Conservation (phyloP, 2,329 filamentous ascomycete species). For the Aspergillus latus region DNA sequence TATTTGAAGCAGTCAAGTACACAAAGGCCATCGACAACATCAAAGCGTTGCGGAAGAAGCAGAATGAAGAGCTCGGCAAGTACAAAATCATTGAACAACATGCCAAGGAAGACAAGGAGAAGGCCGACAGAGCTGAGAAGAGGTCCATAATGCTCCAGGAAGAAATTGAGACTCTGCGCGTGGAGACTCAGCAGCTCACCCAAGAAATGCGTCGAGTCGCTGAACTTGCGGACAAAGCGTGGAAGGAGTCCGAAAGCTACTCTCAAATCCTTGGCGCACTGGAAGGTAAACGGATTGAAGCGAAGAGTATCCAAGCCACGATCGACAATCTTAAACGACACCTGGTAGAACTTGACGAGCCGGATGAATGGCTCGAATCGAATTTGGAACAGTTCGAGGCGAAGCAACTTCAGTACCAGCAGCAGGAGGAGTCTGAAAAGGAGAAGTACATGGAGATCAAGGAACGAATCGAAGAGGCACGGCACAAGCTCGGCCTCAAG, state of each 20-base stretch:
- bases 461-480: conserved; percentile 49
- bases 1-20: conserved; percentile 96
- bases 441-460: conserved; percentile 65
- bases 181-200: conserved; percentile 61
- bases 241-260: conserved; percentile 71
- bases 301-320: conserved; percentile 67
- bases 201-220: conserved; percentile 45
- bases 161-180: conserved; percentile 59
- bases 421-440: conserved; percentile 64
- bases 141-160: conserved; percentile 63
- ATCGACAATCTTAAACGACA: conserved; percentile 69
- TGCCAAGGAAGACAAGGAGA: conserved; percentile 80
- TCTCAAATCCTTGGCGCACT: conserved; percentile 73
- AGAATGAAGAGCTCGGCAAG: conserved; percentile 71
- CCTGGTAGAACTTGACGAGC: conserved; percentile 74
- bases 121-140: conserved; percentile 70
- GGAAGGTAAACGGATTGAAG: conserved; percentile 72
- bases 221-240: conserved; percentile 63
- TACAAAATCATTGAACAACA: conserved; percentile 74
- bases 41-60: conserved; percentile 78
- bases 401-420: conserved; percentile 64
- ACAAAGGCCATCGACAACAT: conserved; percentile 97
- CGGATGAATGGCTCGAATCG: conserved; percentile 71
- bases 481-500: conserved; percentile 41
- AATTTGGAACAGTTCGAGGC: conserved; percentile 76